Evolutionary conservation across 164 flowering plant species (phyloP), one percentile per base, ranked within the genome.

Genomic region (Magnolia changhungtana): DNA sequence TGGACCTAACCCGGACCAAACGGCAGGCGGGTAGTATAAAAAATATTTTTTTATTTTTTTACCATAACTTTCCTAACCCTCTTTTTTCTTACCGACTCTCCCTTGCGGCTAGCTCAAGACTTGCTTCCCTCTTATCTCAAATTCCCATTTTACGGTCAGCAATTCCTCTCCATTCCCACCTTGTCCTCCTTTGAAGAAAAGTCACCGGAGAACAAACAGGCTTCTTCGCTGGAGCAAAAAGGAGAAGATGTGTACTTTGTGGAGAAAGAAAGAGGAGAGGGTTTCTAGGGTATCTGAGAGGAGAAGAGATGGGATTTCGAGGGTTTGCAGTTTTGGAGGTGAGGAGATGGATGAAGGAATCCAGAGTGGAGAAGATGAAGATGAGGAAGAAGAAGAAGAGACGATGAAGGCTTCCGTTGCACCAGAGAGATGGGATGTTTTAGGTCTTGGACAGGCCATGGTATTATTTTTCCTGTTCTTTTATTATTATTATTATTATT

Each of bases 381-480:
- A 76, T 1, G 84, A 70, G 0, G 90, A 80, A 0, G 88, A 74
- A 1, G 85, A 79, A 1, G 89, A 72, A 1, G 74, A 74, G n/a
- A 80, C 45, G 20, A 77, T 29, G 29, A 80, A 68, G 55, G 63
- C 5, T 9, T 67, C 73, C 11, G 73, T 73, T 37, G 77, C 74
- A 63, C 93, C 91, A 3, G 93, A 91, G 70, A 87, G 85, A 81
- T 95, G 95, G 98, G 94, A 93, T 80, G 93, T 93, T 14, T 77
- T 95, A 78, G 98, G 98, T 67, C 96, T 95, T 71, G 98, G 97
- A 50, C 98, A 95, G 82, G 98, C 98, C 74, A 95, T 95, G 98
- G 98, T 94, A 84, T 23, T 59, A 66, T 24, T 50, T 31, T 64
- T 55, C 52, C 4, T 70, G 3, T 63, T 61, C 72, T 66, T 74